Evolutionary conservation across 2,329 filamentous ascomycete species (phyloP).

Genomic region (Hymenoscyphus occultus): DNA sequence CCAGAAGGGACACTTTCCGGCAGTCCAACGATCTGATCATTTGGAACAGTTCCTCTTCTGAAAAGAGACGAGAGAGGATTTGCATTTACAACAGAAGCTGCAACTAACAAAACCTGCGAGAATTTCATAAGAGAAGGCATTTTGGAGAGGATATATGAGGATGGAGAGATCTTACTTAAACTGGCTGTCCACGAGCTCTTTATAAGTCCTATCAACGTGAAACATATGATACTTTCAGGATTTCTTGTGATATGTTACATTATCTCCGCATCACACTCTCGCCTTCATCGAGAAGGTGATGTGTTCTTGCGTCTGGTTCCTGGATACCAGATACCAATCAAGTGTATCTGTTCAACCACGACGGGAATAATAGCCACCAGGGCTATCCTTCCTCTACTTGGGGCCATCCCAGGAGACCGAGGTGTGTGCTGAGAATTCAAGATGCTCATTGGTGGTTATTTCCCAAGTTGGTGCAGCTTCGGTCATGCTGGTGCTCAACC

Average conservation of each 20-base stretch:
- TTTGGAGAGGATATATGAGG: not conserved
- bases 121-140: not conserved
- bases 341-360: not conserved
- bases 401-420: not conserved
- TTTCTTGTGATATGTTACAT: constrained; percentile 1
- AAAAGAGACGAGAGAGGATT: not conserved
- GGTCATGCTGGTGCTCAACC: not conserved
- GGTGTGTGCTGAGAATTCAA: not conserved
- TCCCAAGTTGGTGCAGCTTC: not conserved
- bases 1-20: constrained; percentile 49
- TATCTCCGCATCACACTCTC: not conserved
- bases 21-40: constrained; percentile 51
- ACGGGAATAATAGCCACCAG: not conserved
- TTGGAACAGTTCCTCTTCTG: constrained; percentile 29
- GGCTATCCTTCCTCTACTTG: not conserved
- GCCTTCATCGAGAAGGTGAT: not conserved
- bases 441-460: not conserved
- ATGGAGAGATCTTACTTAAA: not conserved
- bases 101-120: not conserved
- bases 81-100: not conserved
- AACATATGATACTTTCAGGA: not conserved
- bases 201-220: not conserved
- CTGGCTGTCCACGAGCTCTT: not conserved
- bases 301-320: not conserved
- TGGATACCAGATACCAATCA: not conserved